A percentile compares a stretch with the other conserved stretches of the same genome.
Evolutionary conservation across 108 stramenopile species (phyloP).

Genomic region (Mediolabrus comicus): DNA sequence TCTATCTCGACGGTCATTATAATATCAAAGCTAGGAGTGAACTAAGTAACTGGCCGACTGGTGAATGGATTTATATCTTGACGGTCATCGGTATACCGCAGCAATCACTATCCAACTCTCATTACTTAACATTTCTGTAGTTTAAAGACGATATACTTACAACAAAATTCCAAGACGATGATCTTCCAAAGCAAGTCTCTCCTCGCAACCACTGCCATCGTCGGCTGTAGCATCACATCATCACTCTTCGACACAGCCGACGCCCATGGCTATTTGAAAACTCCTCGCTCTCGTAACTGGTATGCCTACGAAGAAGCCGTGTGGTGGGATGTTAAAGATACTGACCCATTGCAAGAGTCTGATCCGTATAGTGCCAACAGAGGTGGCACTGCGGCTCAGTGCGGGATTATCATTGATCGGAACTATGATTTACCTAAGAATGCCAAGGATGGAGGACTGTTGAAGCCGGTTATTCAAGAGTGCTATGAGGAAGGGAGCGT

Average conservation of each 20-base stretch:
- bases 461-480: constrained; percentile 28
- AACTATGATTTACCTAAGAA: constrained; percentile 8
- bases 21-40: too few relatives aligned
- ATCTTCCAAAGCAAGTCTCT: not conserved
- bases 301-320: not conserved
- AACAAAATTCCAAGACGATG: not conserved
- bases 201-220: not conserved
- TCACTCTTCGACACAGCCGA: not conserved
- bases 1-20: too few relatives aligned
- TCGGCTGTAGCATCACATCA: too few relatives aligned
- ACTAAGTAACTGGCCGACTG: too few relatives aligned
- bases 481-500: constrained; percentile 22
- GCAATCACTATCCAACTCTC: too few relatives aligned
- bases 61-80: too few relatives aligned
- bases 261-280: not conserved
- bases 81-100: not conserved
- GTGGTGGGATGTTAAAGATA: constrained; percentile 5
- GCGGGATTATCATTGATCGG: not conserved
- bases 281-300: not conserved
- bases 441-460: constrained; percentile 10
- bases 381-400: not conserved
- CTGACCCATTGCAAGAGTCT: not conserved
- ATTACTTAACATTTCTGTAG: too few relatives aligned
- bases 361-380: not conserved
- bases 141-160: too few relatives aligned